Percentiles rank a stretch among this genome's conserved stretches.
These are phyloP conservation scores for Babesia ovata DNA, from an alignment of 169 alveolate species.

Conservation along the genomic window DNA sequence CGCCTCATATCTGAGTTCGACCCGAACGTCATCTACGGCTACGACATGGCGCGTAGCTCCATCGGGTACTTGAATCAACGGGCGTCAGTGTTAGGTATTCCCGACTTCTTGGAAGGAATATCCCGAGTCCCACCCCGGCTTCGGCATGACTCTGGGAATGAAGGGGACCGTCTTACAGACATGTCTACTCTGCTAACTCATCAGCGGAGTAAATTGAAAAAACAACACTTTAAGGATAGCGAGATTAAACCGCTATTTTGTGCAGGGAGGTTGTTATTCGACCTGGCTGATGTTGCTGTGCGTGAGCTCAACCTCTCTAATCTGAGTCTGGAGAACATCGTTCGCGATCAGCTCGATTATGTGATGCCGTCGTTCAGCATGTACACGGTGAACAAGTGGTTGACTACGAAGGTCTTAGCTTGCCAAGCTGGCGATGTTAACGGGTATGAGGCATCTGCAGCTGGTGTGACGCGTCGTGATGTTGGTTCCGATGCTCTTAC, in stretches of 20 bases:
- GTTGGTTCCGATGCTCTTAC: neutral
- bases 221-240: neutral
- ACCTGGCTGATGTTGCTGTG: constrained; percentile 27
- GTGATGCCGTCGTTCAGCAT: constrained; percentile 23
- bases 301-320: constrained; percentile 26
- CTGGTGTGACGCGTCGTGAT: neutral
- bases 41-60: constrained; percentile 33
- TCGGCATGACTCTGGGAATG: neutral
- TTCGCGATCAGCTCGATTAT: constrained; percentile 20
- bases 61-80: constrained; percentile 20
- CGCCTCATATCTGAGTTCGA: constrained; percentile 9
- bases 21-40: constrained; percentile 33
- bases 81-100: constrained; percentile 7
- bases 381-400: constrained; percentile 26
- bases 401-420: constrained; percentile 1
- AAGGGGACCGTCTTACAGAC: neutral
- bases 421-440: neutral
- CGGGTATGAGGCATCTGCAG: neutral
- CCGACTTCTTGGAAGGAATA: constrained; percentile 12
- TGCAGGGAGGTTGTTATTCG: constrained; percentile 21
- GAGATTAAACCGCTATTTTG: constrained; percentile 10
- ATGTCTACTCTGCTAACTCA: constrained; percentile 23
- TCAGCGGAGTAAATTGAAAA: constrained; percentile 16
- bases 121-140: constrained; percentile 17
- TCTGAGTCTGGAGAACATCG: constrained; percentile 26